Evolutionary conservation across 805 yeast genomes (phyloP).

Genomic region (Isabelozyma heimii): DNA sequence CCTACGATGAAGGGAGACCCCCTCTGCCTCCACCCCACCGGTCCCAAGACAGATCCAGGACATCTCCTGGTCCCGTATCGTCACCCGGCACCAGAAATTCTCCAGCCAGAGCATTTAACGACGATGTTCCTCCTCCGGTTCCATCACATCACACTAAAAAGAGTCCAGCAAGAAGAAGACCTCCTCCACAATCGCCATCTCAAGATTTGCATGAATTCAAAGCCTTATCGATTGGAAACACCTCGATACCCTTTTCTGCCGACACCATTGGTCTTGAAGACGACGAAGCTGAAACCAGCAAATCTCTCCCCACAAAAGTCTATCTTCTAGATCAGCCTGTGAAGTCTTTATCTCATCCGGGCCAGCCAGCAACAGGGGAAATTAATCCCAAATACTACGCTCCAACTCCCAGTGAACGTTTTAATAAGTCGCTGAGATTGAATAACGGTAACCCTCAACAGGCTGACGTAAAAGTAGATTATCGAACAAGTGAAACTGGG

Average conservation of each 20-base stretch:
- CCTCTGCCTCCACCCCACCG: background rate
- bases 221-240: constrained; percentile 5
- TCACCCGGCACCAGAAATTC: background rate
- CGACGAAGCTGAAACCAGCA: constrained; percentile 1
- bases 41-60: background rate
- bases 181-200: constrained; percentile 12
- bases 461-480: constrained; percentile 24
- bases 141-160: constrained; percentile 1
- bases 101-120: background rate
- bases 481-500: constrained; percentile 32
- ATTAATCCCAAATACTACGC: constrained; percentile 39
- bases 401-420: constrained; percentile 47
- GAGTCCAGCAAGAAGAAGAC: constrained; percentile 16
- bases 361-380: constrained; percentile 17
- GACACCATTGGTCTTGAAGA: constrained; percentile 35
- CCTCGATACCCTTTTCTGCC: constrained; percentile 41
- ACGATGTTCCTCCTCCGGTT: constrained; percentile 1
- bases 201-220: constrained; percentile 6
- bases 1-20: background rate
- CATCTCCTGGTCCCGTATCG: background rate
- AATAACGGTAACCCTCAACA: constrained; percentile 16
- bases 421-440: constrained; percentile 18
- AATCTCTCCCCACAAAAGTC: constrained; percentile 30
- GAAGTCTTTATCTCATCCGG: constrained; percentile 22
- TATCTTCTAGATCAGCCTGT: constrained; percentile 34